Evolutionary conservation across 1,139 yeast genomes (phyloP).

Genomic region (Pichia sp.): DNA sequence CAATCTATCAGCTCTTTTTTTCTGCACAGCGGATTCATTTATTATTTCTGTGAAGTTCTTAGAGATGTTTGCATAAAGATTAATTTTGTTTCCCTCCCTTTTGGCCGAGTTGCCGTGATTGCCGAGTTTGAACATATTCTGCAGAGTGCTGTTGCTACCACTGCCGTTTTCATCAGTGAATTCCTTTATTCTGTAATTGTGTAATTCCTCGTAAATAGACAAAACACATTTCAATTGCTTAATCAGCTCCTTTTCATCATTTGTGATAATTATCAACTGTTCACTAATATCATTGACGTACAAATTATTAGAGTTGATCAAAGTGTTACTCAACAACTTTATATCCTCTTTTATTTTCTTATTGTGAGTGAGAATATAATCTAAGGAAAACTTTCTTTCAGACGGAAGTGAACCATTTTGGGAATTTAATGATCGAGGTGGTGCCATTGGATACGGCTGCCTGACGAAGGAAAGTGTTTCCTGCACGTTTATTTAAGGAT

Average conservation of each 20-base stretch:
- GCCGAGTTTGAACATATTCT: conserved; percentile 4
- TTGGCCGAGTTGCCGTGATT: neutral
- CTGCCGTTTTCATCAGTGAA: neutral
- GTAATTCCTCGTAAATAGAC: conserved; percentile 7
- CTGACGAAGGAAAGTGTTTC: too few relatives aligned
- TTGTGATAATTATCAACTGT: conserved; percentile 5
- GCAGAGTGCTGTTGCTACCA: neutral
- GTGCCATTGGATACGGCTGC: neutral
- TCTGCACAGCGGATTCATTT: conserved; percentile 8
- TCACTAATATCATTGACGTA: conserved; percentile 11
- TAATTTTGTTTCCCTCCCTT: neutral
- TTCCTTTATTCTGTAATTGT: neutral
- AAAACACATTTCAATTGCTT: conserved; percentile 4
- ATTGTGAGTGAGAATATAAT: conserved; percentile 9
- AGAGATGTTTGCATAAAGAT: conserved; percentile 21
- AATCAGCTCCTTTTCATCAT: conserved; percentile 8
- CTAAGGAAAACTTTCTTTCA: conserved; percentile 6
- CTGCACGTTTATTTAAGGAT: too few relatives aligned
- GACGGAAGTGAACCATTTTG: too few relatives aligned
- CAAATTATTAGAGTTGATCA: conserved; percentile 4
- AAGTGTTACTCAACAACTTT: conserved; percentile 6
- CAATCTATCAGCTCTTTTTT: conserved; percentile 15
- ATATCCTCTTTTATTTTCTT: conserved; percentile 1
- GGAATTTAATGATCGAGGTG: neutral
- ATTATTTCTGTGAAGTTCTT: conserved; percentile 19